A percentile compares a stretch with the other conserved stretches of the same genome.
Conservation (phyloP, 2,329 filamentous ascomycete species). For the Cadophora malorum region DNA sequence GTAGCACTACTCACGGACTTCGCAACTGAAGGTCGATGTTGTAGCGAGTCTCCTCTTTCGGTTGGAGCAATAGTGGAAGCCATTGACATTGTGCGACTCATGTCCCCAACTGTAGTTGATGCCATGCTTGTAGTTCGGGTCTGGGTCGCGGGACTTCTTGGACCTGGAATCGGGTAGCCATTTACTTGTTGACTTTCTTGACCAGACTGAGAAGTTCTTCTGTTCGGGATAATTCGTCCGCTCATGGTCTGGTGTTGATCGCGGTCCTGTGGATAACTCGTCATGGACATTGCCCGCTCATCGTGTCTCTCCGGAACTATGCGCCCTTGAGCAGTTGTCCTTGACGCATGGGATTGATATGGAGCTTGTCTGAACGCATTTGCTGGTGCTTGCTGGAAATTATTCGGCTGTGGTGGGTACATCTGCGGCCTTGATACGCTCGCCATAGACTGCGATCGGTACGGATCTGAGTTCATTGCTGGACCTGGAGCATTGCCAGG, state of each 20-base stretch:
- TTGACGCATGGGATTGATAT: conserved; percentile 69
- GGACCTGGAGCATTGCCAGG: conserved; percentile 58
- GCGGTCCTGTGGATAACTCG: conserved; percentile 76
- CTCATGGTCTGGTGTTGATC: conserved; percentile 92
- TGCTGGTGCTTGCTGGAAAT: conserved; percentile 71
- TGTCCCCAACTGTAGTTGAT: conserved; percentile 51
- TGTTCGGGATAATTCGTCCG: conserved; percentile 85
- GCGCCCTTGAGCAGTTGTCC: conserved; percentile 89
- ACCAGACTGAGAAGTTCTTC: conserved; percentile 53
- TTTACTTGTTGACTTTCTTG: conserved; percentile 41
- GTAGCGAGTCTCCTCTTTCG: conserved; percentile 55
- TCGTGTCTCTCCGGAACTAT: conserved; percentile 90
- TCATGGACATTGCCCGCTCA: conserved; percentile 96
- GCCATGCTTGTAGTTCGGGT: conserved; percentile 67
- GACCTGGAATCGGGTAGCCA: conserved; percentile 38
- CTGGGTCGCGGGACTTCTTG: conserved; percentile 53
- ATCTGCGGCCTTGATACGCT: conserved; percentile 74
- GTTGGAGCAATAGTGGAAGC: conserved; percentile 79
- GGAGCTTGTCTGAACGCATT: conserved; percentile 81
- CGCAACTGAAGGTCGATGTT: conserved; percentile 63
- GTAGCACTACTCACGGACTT: conserved; percentile 45
- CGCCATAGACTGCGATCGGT: conserved; percentile 92
- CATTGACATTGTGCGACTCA: conserved; percentile 84
- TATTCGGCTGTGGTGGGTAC: conserved; percentile 68
- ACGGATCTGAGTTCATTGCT: conserved; percentile 83